phyloP scores from a whole-genome alignment of 495 filamentous ascomycete species.

The Hypoxylon rickii region DNA sequence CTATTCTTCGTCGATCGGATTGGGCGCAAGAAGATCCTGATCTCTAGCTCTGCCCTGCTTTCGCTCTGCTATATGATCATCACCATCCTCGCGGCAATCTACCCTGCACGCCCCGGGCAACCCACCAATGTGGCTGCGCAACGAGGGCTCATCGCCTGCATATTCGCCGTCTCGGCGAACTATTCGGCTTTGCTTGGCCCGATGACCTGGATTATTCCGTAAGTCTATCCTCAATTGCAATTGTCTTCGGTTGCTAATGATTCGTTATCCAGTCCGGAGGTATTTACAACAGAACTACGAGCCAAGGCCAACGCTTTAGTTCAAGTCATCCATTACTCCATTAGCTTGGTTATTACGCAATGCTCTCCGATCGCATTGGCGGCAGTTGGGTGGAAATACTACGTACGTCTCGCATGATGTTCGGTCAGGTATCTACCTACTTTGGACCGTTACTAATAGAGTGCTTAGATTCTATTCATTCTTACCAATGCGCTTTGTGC shows the following conservation, averaged over 20 bases:
- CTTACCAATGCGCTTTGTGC: slow-evolving; percentile 54
- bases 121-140: slow-evolving; percentile 46
- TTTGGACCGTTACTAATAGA: neutral
- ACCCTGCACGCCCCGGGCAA: slow-evolving; percentile 43
- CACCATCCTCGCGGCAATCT: slow-evolving; percentile 55
- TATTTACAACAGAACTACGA: slow-evolving; percentile 60
- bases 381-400: slow-evolving; percentile 54
- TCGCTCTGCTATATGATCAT: slow-evolving; percentile 52
- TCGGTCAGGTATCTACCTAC: neutral
- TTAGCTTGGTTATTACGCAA: slow-evolving; percentile 60
- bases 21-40: slow-evolving; percentile 56
- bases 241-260: slow-evolving; percentile 1
- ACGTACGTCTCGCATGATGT: slow-evolving; percentile 26
- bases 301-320: slow-evolving; percentile 57
- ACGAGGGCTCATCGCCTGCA: slow-evolving; percentile 58
- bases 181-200: slow-evolving; percentile 59
- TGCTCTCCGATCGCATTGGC: slow-evolving; percentile 58
- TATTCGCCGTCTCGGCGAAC: slow-evolving; percentile 62
- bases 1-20: slow-evolving; percentile 59
- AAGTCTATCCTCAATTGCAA: neutral
- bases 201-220: slow-evolving; percentile 60
- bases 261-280: slow-evolving; percentile 46
- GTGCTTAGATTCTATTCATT: slow-evolving; percentile 53
- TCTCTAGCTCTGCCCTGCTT: slow-evolving; percentile 53
- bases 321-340: slow-evolving; percentile 59